Evolutionary conservation across 2,329 filamentous ascomycete genomes (phyloP).

Genomic region (Nigrospora oryzae): DNA sequence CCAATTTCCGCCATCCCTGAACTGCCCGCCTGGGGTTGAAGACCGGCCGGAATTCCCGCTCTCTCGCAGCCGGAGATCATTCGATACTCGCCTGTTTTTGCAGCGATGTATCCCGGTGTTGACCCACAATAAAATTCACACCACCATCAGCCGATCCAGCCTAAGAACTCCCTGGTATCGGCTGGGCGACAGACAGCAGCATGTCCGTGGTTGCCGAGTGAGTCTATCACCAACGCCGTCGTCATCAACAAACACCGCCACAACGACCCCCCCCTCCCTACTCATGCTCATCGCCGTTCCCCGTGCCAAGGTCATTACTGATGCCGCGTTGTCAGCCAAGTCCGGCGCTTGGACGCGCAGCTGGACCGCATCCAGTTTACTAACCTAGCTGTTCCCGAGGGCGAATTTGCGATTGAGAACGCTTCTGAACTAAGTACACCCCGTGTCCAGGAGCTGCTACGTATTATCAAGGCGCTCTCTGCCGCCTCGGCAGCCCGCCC

Average conservation of each 20-base stretch:
- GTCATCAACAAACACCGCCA: conserved; percentile 3
- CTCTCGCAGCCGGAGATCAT: not conserved
- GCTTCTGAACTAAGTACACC: conserved; percentile 39
- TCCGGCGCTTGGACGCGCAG: conserved; percentile 55
- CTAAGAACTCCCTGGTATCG: not conserved
- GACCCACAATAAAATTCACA: not conserved
- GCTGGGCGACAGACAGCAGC: conserved; percentile 4
- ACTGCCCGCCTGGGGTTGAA: too few relatives aligned
- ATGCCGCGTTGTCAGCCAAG: conserved; percentile 34
- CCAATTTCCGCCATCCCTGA: too few relatives aligned
- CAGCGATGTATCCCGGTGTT: not conserved
- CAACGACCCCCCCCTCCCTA: too few relatives aligned
- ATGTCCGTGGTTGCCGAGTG: conserved; percentile 43
- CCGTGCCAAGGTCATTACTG: not conserved
- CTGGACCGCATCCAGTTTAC: conserved; percentile 53
- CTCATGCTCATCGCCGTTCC: too few relatives aligned
- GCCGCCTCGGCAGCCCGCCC: conserved; percentile 56
- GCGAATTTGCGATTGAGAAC: conserved; percentile 18
- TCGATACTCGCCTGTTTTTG: not conserved
- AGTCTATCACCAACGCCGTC: conserved; percentile 16
- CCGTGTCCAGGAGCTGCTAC: conserved; percentile 54
- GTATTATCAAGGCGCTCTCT: conserved; percentile 63
- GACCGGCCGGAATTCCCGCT: not conserved
- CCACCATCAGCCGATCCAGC: not conserved
- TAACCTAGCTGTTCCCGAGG: conserved; percentile 32